Evolutionary conservation across 2,329 filamentous ascomycete species (phyloP).

Genomic region (Proliferodiscus dingleyae): DNA sequence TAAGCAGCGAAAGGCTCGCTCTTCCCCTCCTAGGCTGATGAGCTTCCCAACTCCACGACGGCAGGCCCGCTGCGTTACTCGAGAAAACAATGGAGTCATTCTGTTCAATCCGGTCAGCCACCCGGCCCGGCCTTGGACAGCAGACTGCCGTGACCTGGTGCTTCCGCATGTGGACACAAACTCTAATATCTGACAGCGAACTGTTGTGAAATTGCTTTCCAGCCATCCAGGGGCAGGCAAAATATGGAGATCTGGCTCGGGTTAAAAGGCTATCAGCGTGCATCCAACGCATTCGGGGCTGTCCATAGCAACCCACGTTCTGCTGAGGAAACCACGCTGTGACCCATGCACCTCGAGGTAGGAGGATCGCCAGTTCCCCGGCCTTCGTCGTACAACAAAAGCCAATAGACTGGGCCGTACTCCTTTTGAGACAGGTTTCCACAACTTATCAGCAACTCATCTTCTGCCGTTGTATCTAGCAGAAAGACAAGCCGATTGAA

Average conservation of each 20-base stretch:
- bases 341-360: not conserved
- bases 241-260: constrained; percentile 12
- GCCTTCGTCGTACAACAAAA: not conserved
- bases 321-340: not conserved
- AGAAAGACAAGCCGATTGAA: not conserved
- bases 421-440: not conserved
- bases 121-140: constrained; percentile 5
- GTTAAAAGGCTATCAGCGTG: constrained; percentile 4
- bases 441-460: not conserved
- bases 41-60: not conserved
- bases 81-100: not conserved
- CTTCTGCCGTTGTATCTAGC: not conserved
- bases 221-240: constrained; percentile 1
- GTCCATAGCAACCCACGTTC: not conserved
- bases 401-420: not conserved
- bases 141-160: constrained; percentile 11
- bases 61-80: constrained; percentile 5
- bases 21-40: constrained; percentile 1
- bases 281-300: constrained; percentile 1
- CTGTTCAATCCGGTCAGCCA: not conserved
- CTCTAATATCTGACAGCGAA: constrained; percentile 11
- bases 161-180: constrained; percentile 1
- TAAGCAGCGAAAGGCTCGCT: not conserved
- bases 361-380: not conserved
- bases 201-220: constrained; percentile 10